Evolutionary conservation across 108 stramenopile genomes (phyloP), one percentile per base, ranked within the genome.

Genomic region (Asterionellopsis glacialis): DNA sequence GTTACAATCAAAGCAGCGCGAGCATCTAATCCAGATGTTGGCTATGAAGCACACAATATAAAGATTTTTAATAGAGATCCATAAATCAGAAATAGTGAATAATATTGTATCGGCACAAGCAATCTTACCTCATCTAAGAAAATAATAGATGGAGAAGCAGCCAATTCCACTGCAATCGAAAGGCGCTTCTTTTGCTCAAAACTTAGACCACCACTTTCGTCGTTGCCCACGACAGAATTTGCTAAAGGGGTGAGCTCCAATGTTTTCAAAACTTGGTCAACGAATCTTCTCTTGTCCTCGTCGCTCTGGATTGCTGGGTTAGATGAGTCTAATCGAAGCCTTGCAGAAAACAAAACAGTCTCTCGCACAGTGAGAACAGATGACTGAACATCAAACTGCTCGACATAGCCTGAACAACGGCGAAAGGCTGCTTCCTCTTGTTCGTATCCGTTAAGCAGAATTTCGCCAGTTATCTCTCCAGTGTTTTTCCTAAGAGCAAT

Each of bases 331-430:
- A 95, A 85, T 12, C 95, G 80, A 42, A 96, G 76, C 11, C 74
- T 54, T 13, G 93, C 97, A 12, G 86, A 88, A 69, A 95, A 97
- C n/a, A 77, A 59, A 10, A 97, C 71, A 9, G 89, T 84, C 68
- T 97, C 95, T 24, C 64, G 45, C 27, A 95, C 92, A 16, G 94
- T 98, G 50, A 87, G 63, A 18, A 82, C 72, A 15, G 93, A 84
- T 47, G 80, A 61, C 67, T 95, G 93, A 9, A 88, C 73, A 69
- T 96, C 95, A 54, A 88, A 83, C 64, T 98, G 97, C 64, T 95
- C 92, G 12, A 92, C 90, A 59, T 95, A 97, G 12, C 92, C 96
- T 11, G 83, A 81, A 44, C 79, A 73, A 41, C 82, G 51, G 19
- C 83, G 67, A 44, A 88, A 88, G 3, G 79, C 72, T 21, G 57